These are phyloP conservation scores for Candida endomychidarum DNA, from an alignment of 805 yeast genomes.

Conservation along the genomic window DNA sequence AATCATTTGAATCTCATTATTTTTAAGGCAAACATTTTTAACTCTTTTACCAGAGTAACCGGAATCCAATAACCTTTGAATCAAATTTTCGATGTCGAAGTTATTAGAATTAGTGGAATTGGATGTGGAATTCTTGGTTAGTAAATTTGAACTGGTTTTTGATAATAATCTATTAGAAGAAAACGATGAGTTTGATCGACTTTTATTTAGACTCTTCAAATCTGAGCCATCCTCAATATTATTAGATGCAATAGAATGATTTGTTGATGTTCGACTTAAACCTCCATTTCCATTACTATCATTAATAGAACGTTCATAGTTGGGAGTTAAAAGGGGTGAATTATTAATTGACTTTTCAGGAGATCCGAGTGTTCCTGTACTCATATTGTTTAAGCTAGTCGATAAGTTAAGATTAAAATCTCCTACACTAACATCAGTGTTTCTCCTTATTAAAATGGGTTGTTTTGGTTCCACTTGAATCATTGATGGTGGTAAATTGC, in stretches of 20 bases:
- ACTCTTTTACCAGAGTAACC: conserved; percentile 96
- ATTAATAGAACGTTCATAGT: conserved; percentile 4
- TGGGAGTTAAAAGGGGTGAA: conserved; percentile 11
- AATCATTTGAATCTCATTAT: conserved; percentile 81
- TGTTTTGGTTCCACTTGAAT: conserved; percentile 67
- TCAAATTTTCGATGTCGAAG: conserved; percentile 77
- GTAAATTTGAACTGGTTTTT: conserved; percentile 12
- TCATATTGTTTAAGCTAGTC: conserved; percentile 23
- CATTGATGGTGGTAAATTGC: conserved; percentile 65
- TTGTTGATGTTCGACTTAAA: conserved; percentile 18
- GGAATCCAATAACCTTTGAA: conserved; percentile 89
- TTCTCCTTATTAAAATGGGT: conserved; percentile 63
- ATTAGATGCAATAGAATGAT: conserved; percentile 15
- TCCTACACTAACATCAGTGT: conserved; percentile 20
- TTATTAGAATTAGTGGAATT: conserved; percentile 13
- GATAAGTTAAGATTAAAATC: neutral
- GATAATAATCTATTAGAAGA: conserved; percentile 12
- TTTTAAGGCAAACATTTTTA: conserved; percentile 82
- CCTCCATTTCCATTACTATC: conserved; percentile 5
- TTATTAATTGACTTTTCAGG: conserved; percentile 5
- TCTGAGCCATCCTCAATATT: conserved; percentile 6
- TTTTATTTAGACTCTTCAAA: conserved; percentile 11
- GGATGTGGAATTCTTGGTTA: conserved; percentile 12
- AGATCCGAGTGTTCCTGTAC: neutral
- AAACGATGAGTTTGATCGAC: conserved; percentile 17